Evolutionary conservation across 78 protist species (phyloP).

Genomic region (Blattamonas nauphoetae): DNA sequence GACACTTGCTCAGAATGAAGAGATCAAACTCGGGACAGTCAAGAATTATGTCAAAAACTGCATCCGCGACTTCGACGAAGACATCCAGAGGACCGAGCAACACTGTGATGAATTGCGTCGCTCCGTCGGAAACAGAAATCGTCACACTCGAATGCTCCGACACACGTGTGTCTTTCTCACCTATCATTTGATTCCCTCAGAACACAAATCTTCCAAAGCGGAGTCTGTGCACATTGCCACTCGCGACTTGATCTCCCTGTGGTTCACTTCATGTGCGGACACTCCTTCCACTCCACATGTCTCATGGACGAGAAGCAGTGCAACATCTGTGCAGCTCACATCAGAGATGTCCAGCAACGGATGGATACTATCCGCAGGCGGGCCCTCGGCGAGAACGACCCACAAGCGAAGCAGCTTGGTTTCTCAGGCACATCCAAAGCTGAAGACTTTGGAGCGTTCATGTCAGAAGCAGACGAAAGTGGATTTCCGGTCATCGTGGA

Average conservation of each 20-base stretch:
- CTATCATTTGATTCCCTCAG: background rate
- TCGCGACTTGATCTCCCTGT: slow-evolving; percentile 71
- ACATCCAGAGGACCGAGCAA: background rate
- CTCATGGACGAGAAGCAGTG: slow-evolving; percentile 36
- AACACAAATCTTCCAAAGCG: slow-evolving; percentile 58
- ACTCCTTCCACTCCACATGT: slow-evolving; percentile 72
- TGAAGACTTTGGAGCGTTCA: too few relatives aligned
- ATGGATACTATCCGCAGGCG: background rate
- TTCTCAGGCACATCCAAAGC: too few relatives aligned
- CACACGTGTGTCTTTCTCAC: background rate
- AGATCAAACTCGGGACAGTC: slow-evolving; percentile 5
- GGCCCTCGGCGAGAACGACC: background rate
- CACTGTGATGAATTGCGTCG: background rate
- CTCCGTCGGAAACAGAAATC: background rate
- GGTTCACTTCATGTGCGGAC: slow-evolving; percentile 76
- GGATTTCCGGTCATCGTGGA: too few relatives aligned
- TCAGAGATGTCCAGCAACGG: background rate
- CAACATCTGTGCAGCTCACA: background rate
- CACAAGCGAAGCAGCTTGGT: too few relatives aligned
- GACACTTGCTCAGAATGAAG: background rate
- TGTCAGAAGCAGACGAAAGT: too few relatives aligned
- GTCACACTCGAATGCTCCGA: background rate
- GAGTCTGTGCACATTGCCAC: slow-evolving; percentile 56
- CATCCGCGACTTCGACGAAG: background rate
- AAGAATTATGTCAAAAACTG: background rate